phyloP scores from a whole-genome alignment of 176 grass and related monocot genomes.

The Juncus inflexus region DNA sequence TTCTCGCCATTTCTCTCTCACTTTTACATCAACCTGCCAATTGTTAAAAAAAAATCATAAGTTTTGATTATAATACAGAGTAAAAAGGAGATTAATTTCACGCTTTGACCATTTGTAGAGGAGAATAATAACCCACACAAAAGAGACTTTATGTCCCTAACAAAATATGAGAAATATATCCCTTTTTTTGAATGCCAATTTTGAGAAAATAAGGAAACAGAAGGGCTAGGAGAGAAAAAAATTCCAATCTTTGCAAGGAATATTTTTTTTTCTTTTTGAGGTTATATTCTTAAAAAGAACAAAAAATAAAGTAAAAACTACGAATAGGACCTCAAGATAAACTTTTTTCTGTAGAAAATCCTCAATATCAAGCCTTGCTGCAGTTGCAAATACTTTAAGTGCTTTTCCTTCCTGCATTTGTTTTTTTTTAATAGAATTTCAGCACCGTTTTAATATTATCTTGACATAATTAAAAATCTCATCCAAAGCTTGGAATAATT shows the following conservation, averaged over 20 bases:
- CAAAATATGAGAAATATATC: too few species aligned
- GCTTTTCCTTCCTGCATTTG: conserved; percentile 70
- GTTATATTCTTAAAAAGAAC: conserved; percentile 1
- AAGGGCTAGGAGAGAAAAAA: too few species aligned
- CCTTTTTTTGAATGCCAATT: too few species aligned
- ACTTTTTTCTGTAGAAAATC: conserved; percentile 98
- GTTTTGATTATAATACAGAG: too few species aligned
- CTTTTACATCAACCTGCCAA: conserved; percentile 71
- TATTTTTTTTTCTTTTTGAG: not conserved
- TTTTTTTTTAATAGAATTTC: conserved; percentile 1
- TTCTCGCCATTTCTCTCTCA: conserved; percentile 92
- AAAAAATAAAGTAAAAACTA: not conserved
- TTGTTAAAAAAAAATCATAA: not conserved
- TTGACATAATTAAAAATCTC: not conserved
- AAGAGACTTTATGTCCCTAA: too few species aligned
- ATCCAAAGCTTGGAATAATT: not conserved
- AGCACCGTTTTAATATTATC: not conserved
- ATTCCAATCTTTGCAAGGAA: not conserved
- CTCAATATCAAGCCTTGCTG: conserved; percentile 95
- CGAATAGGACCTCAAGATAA: conserved; percentile 65
- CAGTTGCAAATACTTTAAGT: conserved; percentile 82
- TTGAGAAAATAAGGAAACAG: too few species aligned
- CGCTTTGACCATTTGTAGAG: too few species aligned
- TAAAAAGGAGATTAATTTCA: too few species aligned
- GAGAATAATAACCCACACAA: too few species aligned